Conservation (phyloP, 805 yeast genomes). For the Nakazawaea ernobii region DNA sequence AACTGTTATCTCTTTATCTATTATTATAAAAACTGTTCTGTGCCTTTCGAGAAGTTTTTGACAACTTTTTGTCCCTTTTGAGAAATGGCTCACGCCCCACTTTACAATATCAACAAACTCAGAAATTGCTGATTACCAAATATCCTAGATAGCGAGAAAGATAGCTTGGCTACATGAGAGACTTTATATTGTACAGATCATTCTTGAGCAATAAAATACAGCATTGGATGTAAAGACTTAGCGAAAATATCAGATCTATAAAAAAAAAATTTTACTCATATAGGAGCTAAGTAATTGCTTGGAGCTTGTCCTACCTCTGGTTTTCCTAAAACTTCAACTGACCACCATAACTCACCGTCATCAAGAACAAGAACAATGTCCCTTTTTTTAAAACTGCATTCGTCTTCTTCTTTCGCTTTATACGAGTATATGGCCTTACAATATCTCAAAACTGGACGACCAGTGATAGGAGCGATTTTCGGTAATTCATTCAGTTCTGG, state of each 20-base stretch:
- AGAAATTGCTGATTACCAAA: no score
- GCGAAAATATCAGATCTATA: neutral
- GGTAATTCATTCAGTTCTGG: neutral
- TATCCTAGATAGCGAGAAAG: no score
- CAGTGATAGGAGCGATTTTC: conserved; percentile 14
- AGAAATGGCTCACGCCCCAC: no score
- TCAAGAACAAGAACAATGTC: conserved; percentile 51
- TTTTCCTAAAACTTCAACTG: conserved; percentile 47
- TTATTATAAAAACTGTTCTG: no score
- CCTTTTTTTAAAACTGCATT: conserved; percentile 51
- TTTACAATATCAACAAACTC: no score
- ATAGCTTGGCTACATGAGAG: no score
- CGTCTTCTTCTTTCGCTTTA: conserved; percentile 55
- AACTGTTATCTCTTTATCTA: no score
- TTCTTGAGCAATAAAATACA: no score
- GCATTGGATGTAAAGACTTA: no score
- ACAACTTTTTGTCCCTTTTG: no score
- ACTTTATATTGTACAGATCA: no score
- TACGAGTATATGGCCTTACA: conserved; percentile 53
- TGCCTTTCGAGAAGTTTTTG: no score
- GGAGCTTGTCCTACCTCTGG: conserved; percentile 56
- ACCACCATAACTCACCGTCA: conserved; percentile 64
- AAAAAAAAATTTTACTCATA: conserved; percentile 15
- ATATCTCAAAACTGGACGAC: conserved; percentile 48
- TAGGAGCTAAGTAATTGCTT: conserved; percentile 43